Evolutionary conservation across 2,329 filamentous ascomycete genomes (phyloP), one percentile per base, ranked within the genome.

Genomic region (Trichoderma brevicompactum): DNA sequence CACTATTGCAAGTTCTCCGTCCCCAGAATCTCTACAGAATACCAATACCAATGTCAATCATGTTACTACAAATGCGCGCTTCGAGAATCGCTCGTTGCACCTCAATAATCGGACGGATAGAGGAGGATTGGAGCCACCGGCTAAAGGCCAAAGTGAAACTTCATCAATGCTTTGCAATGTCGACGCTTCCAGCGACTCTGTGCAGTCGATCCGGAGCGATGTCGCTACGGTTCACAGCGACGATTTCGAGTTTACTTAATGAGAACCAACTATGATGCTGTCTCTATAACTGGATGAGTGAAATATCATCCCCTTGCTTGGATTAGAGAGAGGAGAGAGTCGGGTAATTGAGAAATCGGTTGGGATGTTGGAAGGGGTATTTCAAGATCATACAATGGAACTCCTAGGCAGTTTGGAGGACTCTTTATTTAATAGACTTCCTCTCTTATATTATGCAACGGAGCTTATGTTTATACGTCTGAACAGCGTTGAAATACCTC

Each of bases 201-300:
- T 41, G 3, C 48, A 67, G 12, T 77, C 75, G 5, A 67, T 73
- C 6, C 66, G 64, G 23, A 76, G 74, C 3, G 71, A 73, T 43
- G 68, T 67, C 36, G 77, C 78, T 12, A 78, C 77, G 2, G 76
- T 79, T 5, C 73, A 75, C 46, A 78, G 73, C 34, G 76, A 79
- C 40, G 77, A 78, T 60, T 78, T 73, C 36, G 67, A 74, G 7
- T 54, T 70, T 5, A 43, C 64, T 5, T n/a, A 8, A 7, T 1
- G 40, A 17, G 3, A 13, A 7, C 36, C 2, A 6, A 8, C 36
- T 5, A 13, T 19, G 41, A 38, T 38, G 17, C 41, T 38, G 10
- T 7, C 12, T 38, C 9, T n/a, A 38, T 17, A 3, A 41, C 9
- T 8, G 44, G 7, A 17, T 28, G 6, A 23, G 49, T 15, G n/a